Evolutionary conservation across 106 monocot genomes (phyloP).

Genomic region (Dendrobium catenatum): DNA sequence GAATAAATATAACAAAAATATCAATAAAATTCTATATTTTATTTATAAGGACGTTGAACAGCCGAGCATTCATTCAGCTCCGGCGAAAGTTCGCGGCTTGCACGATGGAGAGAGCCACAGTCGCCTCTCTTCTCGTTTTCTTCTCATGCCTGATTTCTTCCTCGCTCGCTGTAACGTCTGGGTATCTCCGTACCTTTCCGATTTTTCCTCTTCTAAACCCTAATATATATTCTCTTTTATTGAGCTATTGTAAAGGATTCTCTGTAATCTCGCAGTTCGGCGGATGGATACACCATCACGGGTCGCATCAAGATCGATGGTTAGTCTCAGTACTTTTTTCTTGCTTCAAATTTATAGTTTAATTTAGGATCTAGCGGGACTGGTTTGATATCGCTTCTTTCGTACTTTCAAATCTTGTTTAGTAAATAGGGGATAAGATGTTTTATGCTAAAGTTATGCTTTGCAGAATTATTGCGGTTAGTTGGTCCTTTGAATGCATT

Average conservation of each 20-base stretch:
- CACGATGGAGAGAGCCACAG: slow-evolving; percentile 21
- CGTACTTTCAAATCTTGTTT: not conserved
- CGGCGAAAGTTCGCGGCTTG: not conserved
- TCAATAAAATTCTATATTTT: no score
- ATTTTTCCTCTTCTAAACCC: not conserved
- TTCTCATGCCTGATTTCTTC: slow-evolving; percentile 15
- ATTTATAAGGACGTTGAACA: not conserved
- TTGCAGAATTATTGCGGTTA: not conserved
- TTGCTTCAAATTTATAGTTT: not conserved
- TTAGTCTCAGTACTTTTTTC: slow-evolving; percentile 6
- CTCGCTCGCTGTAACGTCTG: slow-evolving; percentile 6
- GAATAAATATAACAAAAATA: no score
- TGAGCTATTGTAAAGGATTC: not conserved
- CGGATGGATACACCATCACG: slow-evolving; percentile 52
- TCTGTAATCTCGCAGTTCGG: slow-evolving; percentile 20
- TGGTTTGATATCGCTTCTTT: not conserved
- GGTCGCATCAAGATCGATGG: slow-evolving; percentile 54
- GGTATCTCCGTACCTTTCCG: slow-evolving; percentile 10
- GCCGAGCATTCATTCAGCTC: not conserved
- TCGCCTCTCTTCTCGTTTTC: not conserved
- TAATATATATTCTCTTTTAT: slow-evolving; percentile 1
- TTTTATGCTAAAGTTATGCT: not conserved
- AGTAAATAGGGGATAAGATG: not conserved
- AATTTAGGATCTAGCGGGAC: not conserved
- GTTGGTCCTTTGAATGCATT: no score